Conservation (phyloP, 2,329 filamentous ascomycete genomes). For the Penicillium expansum region DNA sequence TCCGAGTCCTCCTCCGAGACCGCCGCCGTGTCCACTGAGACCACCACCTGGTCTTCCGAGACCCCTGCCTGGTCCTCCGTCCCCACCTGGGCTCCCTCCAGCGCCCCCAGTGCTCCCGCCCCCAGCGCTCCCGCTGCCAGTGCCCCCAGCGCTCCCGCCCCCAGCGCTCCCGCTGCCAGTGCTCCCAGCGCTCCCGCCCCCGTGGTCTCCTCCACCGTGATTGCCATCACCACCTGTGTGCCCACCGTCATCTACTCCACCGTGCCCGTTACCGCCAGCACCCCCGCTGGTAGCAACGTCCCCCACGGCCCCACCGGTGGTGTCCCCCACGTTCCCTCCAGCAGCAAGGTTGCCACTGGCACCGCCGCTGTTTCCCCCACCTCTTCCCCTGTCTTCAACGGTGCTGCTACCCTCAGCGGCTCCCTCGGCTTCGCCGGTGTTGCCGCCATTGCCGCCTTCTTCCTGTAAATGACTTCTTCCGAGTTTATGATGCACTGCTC, state of each 20-base stretch:
- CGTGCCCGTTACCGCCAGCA: conserved; percentile 17
- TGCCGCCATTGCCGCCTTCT: conserved; percentile 31
- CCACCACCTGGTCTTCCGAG: conserved; percentile 9
- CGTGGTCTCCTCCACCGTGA: conserved; percentile 13
- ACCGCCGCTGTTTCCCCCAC: conserved; percentile 6
- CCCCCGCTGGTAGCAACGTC: conserved; percentile 14
- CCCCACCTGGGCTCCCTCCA: conserved; percentile 8
- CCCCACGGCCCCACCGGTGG: conserved; percentile 19
- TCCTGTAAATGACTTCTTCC: conserved; percentile 31
- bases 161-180: conserved; percentile 6
- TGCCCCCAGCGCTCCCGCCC: conserved; percentile 5
- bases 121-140: background rate
- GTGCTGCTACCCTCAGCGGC: conserved; percentile 28
- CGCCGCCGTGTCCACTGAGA: conserved; percentile 10
- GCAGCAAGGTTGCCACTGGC: conserved; percentile 11
- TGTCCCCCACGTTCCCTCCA: conserved; percentile 20
- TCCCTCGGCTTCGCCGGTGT: conserved; percentile 32
- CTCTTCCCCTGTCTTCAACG: conserved; percentile 25
- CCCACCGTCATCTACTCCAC: conserved; percentile 31
- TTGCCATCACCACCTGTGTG: conserved; percentile 30
- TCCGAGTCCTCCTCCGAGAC: conserved; percentile 4
- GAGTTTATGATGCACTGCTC: conserved; percentile 11
- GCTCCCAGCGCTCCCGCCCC: conserved; percentile 11
- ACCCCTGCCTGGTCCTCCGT: conserved; percentile 12
- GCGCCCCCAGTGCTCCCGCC: conserved; percentile 1